Evolutionary conservation across 2,329 filamentous ascomycete genomes (phyloP), one percentile per base, ranked within the genome.

Genomic region (Fusarium praegraminearum): DNA sequence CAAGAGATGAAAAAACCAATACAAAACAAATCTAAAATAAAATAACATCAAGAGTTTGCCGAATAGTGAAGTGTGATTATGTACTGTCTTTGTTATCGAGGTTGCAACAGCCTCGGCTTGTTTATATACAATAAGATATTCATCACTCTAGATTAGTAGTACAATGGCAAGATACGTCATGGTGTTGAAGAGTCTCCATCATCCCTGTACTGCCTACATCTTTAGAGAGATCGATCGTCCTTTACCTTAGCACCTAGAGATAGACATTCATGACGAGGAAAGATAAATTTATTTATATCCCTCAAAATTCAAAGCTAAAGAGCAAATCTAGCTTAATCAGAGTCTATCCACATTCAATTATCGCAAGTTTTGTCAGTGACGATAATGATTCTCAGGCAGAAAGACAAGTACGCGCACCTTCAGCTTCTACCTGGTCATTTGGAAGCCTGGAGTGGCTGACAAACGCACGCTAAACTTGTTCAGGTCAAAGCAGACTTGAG

Each of bases 401-500:
- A 60, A 28, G 33, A 30, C 24, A 41, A 41, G 55, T 69, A 70
- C 69, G 69, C 65, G 69, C 69, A 49, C 70, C 61, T 71, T 51
- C 61, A 26, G 36, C 36, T 40, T 40, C 36, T 40, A 40, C 36
- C 36, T 40, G 56, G 51, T 53, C 40, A 66, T 65, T 65, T 65
- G 60, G 60, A 58, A 64, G 69, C 69, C 63, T 67, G 52, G 58
- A 47, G 66, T 65, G 66, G 66, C 51, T 70, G 68, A 62, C 51
- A 45, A 49, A 53, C 16, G 13, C 4, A 30, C 40, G n/a, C 68
- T 69, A 71, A 46, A 15, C 69, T 41, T 46, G 24, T 58, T 51
- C 51, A 47, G 68, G 60, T 44, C 20, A 33, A 49, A 36, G n/a
- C 44, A 35, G 33, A 41, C 50, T 36, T 28, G 30, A 53, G 53